phyloP scores from a whole-genome alignment of 2,329 filamentous ascomycete species.

The Ophiostoma perfectum region DNA sequence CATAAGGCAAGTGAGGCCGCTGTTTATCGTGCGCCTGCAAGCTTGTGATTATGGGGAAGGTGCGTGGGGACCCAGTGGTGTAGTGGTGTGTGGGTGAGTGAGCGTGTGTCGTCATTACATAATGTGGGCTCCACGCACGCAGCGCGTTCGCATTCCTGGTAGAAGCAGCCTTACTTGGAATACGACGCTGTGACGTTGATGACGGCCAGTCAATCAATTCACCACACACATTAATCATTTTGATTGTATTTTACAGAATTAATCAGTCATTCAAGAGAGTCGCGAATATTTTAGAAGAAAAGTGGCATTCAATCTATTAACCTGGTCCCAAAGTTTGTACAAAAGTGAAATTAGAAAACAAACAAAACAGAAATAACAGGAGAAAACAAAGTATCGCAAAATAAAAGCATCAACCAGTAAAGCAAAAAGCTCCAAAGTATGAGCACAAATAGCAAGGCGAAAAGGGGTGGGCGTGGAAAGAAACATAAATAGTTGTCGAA shows the following conservation, averaged over 20 bases:
- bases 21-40: not conserved
- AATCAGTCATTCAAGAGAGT: not conserved
- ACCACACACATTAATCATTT: not conserved
- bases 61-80: not conserved
- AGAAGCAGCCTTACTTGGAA: not conserved
- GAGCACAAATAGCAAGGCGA: not conserved
- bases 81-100: no score
- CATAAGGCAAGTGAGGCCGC: not conserved
- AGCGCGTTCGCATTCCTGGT: slow-evolving; percentile 4
- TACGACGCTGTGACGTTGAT: slow-evolving; percentile 2
- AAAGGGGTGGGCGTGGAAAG: not conserved
- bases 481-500: not conserved
- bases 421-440: not conserved
- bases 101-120: slow-evolving; percentile 9
- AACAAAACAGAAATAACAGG: not conserved
- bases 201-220: not conserved
- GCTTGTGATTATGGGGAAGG: slow-evolving; percentile 9
- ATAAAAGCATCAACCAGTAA: not conserved
- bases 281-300: not conserved
- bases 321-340: not conserved
- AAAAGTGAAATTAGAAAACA: not conserved
- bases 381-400: not conserved
- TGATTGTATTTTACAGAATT: not conserved
- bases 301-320: slow-evolving; percentile 4
- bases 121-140: not conserved